A percentile compares a stretch with the other conserved stretches of the same genome.
These are phyloP conservation scores for Aspergillus leporis DNA, from an alignment of 495 filamentous ascomycete species.

Conservation along the genomic window DNA sequence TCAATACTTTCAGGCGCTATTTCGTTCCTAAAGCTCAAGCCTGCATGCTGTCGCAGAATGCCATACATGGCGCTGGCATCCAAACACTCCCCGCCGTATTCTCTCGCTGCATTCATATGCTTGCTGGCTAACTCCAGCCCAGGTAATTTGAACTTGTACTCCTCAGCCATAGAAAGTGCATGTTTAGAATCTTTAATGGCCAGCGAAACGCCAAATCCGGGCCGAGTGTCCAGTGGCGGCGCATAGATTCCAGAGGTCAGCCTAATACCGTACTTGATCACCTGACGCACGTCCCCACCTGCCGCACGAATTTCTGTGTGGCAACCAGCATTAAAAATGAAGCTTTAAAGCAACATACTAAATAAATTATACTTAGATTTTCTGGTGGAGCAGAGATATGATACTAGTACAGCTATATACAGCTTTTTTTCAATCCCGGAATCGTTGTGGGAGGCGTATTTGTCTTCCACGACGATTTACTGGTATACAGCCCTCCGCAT, in stretches of 20 bases:
- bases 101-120: background rate
- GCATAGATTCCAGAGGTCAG: background rate
- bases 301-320: too few species aligned
- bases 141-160: background rate
- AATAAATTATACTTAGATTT: too few species aligned
- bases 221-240: conserved; percentile 1
- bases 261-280: too few species aligned
- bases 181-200: conserved; percentile 2
- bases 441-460: too few species aligned
- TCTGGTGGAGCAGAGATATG: too few species aligned
- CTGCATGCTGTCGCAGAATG: background rate
- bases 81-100: conserved; percentile 1
- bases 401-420: too few species aligned
- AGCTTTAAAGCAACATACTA: too few species aligned
- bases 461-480: too few species aligned
- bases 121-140: background rate
- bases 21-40: background rate
- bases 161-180: conserved; percentile 1
- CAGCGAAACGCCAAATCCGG: conserved; percentile 1
- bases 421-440: too few species aligned
- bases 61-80: conserved; percentile 5
- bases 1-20: background rate
- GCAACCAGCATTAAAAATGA: too few species aligned
- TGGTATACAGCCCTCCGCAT: too few species aligned
- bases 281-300: too few species aligned